Conservation (phyloP, 164 flowering plant genomes). For the Litsea cubeba region DNA sequence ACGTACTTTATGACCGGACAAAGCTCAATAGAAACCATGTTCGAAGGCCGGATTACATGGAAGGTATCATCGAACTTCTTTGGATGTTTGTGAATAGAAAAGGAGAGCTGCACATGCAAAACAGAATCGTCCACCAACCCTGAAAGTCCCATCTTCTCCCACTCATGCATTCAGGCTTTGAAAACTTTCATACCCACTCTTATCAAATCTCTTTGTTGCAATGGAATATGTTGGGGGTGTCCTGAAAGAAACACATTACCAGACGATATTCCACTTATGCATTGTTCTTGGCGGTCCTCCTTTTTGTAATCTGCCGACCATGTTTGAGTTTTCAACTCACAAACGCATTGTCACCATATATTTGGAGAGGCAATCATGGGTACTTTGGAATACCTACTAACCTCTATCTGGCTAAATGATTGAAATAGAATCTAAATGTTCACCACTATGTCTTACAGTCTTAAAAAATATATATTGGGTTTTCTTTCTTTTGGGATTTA, state of each 20-base stretch:
- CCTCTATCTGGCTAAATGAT: neutral
- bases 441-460: neutral
- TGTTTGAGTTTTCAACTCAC: neutral
- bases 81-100: slow-evolving; percentile 16
- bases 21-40: slow-evolving; percentile 13
- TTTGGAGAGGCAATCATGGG: slow-evolving; percentile 1
- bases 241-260: slow-evolving; percentile 3
- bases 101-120: slow-evolving; percentile 16
- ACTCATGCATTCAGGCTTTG: neutral
- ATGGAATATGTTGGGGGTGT: slow-evolving; percentile 4
- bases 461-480: too few species aligned
- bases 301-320: neutral
- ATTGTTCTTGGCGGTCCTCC: neutral
- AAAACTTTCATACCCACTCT: neutral
- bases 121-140: slow-evolving; percentile 16
- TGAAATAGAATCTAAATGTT: neutral
- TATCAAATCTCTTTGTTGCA: neutral
- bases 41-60: slow-evolving; percentile 16
- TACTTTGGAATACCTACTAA: neutral
- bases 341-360: neutral
- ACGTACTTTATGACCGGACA: slow-evolving; percentile 8
- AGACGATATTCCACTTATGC: neutral
- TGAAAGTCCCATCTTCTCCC: slow-evolving; percentile 5
- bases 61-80: slow-evolving; percentile 7
- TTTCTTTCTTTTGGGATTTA: too few species aligned